Evolutionary conservation across 768 basidiomycete species (phyloP).

Genomic region (Pulveroboletus sp.): DNA sequence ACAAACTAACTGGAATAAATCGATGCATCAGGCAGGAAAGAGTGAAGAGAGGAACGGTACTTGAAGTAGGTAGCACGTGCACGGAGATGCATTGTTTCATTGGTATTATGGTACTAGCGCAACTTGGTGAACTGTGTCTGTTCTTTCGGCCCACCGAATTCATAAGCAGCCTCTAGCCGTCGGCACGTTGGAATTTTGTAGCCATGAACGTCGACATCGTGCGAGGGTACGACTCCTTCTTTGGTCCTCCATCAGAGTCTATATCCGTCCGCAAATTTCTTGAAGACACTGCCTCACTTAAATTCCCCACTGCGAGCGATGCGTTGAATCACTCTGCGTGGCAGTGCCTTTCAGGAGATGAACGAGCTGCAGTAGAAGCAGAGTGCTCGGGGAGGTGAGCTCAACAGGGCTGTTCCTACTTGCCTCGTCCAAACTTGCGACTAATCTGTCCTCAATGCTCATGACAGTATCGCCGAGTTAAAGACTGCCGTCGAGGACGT

Average conservation of each 20-base stretch:
- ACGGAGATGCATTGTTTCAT: too few relatives aligned
- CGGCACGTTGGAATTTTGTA: background rate
- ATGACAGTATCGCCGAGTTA: conserved; percentile 51
- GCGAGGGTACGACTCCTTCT: conserved; percentile 44
- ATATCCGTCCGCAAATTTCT: conserved; percentile 47
- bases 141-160: background rate
- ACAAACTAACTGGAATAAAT: conserved; percentile 26
- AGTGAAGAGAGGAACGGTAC: background rate
- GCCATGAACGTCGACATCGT: conserved; percentile 23
- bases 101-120: too few relatives aligned
- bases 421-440: background rate
- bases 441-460: background rate
- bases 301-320: conserved; percentile 7
- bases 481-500: conserved; percentile 39
- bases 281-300: conserved; percentile 25
- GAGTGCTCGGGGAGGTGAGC: conserved; percentile 41
- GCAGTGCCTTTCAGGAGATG: conserved; percentile 23
- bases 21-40: conserved; percentile 3
- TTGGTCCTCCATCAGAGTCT: conserved; percentile 60
- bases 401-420: background rate
- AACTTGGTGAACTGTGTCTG: background rate
- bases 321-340: conserved; percentile 17
- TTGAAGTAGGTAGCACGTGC: too few relatives aligned
- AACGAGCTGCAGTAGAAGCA: conserved; percentile 29
- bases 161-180: background rate